Percentiles rank a stretch among this genome's conserved stretches.
These are phyloP conservation scores for Acephala macrosclerotiorum DNA, from an alignment of 2,329 filamentous ascomycete genomes.

Conservation along the genomic window DNA sequence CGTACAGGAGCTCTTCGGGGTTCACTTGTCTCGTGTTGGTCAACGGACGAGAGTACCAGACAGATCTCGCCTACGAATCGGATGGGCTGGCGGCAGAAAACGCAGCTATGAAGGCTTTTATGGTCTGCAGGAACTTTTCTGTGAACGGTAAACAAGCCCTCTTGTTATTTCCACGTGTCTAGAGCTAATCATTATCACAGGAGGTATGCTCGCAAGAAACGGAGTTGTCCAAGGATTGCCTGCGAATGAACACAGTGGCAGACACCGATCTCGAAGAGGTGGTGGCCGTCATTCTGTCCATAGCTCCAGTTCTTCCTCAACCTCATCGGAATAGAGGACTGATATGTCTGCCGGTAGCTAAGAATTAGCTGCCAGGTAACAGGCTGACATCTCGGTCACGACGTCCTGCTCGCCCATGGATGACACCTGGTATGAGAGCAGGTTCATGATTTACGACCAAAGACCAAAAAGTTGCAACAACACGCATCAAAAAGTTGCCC, in stretches of 20 bases:
- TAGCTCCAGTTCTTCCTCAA: slow-evolving; percentile 46
- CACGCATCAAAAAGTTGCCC: slow-evolving; percentile 32
- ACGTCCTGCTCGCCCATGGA: slow-evolving; percentile 23
- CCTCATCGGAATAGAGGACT: slow-evolving; percentile 42
- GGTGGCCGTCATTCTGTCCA: slow-evolving; percentile 44
- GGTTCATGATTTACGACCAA: slow-evolving; percentile 30
- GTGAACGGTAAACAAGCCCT: slow-evolving; percentile 83
- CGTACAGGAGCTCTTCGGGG: slow-evolving; percentile 75
- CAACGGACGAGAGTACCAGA: slow-evolving; percentile 96
- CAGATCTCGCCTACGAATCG: slow-evolving; percentile 83
- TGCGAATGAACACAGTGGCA: slow-evolving; percentile 47
- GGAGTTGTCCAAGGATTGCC: slow-evolving; percentile 73
- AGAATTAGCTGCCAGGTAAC: slow-evolving; percentile 36
- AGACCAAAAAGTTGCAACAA: slow-evolving; percentile 34
- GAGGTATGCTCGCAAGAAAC: slow-evolving; percentile 52
- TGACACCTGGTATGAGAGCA: slow-evolving; percentile 23
- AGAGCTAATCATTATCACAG: too few relatives aligned
- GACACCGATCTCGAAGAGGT: slow-evolving; percentile 41
- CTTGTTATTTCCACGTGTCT: too few relatives aligned
- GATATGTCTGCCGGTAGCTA: slow-evolving; percentile 37
- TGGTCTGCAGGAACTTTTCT: slow-evolving; percentile 97
- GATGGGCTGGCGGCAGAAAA: slow-evolving; percentile 88
- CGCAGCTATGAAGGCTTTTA: slow-evolving; percentile 93
- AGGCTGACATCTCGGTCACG: slow-evolving; percentile 29
- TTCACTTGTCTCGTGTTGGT: slow-evolving; percentile 92